These are phyloP conservation scores for Corynascus novoguineensis DNA, from an alignment of 495 filamentous ascomycete species.

Conservation along the genomic window DNA sequence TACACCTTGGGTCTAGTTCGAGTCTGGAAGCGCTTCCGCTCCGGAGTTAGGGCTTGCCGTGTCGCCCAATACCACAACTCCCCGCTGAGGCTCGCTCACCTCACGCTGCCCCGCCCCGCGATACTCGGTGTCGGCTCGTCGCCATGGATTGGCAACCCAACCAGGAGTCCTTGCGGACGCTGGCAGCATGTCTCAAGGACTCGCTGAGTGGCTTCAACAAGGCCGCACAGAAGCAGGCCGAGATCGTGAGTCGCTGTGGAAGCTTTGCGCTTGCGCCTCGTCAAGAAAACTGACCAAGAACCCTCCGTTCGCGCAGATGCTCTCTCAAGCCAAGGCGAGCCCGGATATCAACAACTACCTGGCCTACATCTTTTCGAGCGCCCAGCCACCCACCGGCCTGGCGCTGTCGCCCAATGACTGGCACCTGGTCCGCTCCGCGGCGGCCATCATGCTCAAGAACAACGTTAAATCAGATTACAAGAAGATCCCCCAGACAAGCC, in stretches of 20 bases:
- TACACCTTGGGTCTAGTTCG: neutral
- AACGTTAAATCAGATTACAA: slow-evolving; percentile 69
- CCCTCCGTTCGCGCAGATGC: slow-evolving; percentile 71
- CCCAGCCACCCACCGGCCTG: slow-evolving; percentile 53
- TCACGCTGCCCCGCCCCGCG: slow-evolving; percentile 8
- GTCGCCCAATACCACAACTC: neutral
- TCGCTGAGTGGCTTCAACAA: slow-evolving; percentile 80
- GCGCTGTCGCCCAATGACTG: slow-evolving; percentile 54
- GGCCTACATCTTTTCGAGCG: slow-evolving; percentile 77
- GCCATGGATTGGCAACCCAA: slow-evolving; percentile 91
- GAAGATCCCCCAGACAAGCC: slow-evolving; percentile 61
- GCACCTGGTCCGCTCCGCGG: slow-evolving; percentile 73
- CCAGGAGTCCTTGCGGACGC: slow-evolving; percentile 76
- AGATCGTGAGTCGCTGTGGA: slow-evolving; percentile 44
- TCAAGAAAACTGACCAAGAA: slow-evolving; percentile 2
- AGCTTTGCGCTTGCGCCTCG: slow-evolving; percentile 3
- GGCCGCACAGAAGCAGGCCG: slow-evolving; percentile 76
- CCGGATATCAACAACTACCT: slow-evolving; percentile 98
- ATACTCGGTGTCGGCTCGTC: slow-evolving; percentile 4
- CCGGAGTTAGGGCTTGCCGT: neutral
- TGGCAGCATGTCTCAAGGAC: slow-evolving; percentile 83
- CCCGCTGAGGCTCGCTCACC: neutral
- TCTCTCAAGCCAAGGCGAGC: slow-evolving; percentile 79
- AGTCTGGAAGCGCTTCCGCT: neutral
- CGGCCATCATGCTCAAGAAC: slow-evolving; percentile 92